Conservation (phyloP, 2,329 filamentous ascomycete genomes). For the Monosporascus sp. region DNA sequence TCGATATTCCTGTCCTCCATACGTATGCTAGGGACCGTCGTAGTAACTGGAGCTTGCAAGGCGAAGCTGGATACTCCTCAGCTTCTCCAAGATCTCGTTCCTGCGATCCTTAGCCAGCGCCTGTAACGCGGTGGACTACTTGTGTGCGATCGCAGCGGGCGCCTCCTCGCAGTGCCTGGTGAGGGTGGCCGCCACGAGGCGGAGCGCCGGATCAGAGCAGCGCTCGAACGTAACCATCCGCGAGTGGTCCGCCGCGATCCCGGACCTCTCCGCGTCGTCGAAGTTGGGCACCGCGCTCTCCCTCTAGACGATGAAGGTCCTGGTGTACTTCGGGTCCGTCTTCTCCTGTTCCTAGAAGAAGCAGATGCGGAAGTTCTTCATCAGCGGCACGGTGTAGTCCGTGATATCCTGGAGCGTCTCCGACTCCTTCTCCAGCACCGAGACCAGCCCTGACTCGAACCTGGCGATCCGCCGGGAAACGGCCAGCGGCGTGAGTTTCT, state of each 20-base stretch:
- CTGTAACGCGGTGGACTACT: too few species aligned
- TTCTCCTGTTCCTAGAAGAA: slow-evolving; percentile 35
- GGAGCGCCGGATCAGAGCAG: slow-evolving; percentile 2
- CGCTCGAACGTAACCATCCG: slow-evolving; percentile 11
- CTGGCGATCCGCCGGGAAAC: slow-evolving; percentile 20
- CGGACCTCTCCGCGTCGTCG: slow-evolving; percentile 11
- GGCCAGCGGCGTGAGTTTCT: slow-evolving; percentile 22
- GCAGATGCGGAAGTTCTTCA: slow-evolving; percentile 29
- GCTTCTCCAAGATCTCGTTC: too few species aligned
- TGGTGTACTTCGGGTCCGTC: slow-evolving; percentile 27
- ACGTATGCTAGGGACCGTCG: too few species aligned
- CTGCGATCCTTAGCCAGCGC: too few species aligned
- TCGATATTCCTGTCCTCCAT: too few species aligned
- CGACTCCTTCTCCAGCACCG: slow-evolving; percentile 43
- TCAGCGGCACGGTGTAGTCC: slow-evolving; percentile 30
- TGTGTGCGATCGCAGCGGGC: background rate
- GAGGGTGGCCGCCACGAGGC: slow-evolving; percentile 3
- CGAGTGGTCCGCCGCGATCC: slow-evolving; percentile 11
- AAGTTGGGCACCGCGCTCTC: slow-evolving; percentile 10
- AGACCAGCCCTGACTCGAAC: slow-evolving; percentile 40
- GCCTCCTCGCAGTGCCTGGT: slow-evolving; percentile 1
- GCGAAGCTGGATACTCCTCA: too few species aligned
- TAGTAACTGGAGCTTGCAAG: too few species aligned
- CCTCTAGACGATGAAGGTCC: slow-evolving; percentile 7
- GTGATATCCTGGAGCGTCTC: slow-evolving; percentile 33